Evolutionary conservation across 106 monocot species (phyloP).

Genomic region (Vanilla planifolia): DNA sequence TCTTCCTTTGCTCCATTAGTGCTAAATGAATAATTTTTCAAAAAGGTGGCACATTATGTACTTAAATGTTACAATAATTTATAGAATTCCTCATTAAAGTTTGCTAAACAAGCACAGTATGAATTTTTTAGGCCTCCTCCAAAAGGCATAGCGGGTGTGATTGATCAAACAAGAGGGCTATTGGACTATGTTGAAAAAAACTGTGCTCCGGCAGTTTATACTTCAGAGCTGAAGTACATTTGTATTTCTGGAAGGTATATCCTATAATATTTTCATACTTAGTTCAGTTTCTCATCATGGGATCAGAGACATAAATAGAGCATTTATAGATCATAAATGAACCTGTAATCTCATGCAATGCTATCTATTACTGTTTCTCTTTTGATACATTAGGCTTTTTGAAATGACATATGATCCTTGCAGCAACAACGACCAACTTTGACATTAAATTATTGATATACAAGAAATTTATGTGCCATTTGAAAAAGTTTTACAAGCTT

Average conservation of each 20-base stretch:
- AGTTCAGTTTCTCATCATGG: background rate
- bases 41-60: too few relatives aligned
- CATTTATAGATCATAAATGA: background rate
- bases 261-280: background rate
- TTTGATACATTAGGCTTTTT: too few relatives aligned
- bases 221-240: slow-evolving; percentile 69
- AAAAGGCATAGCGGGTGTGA: slow-evolving; percentile 67
- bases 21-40: too few relatives aligned
- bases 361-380: background rate
- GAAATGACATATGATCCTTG: too few relatives aligned
- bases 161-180: slow-evolving; percentile 91
- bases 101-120: background rate
- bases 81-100: background rate
- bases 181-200: slow-evolving; percentile 62
- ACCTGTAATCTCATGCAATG: background rate
- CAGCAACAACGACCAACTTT: too few relatives aligned
- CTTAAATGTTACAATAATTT: background rate
- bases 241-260: slow-evolving; percentile 90
- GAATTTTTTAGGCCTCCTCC: slow-evolving; percentile 63
- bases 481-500: too few relatives aligned
- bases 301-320: background rate
- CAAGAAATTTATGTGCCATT: too few relatives aligned
- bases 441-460: too few relatives aligned
- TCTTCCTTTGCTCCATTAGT: too few relatives aligned
- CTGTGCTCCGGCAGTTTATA: slow-evolving; percentile 80